Evolutionary conservation across 441 rosid species (phyloP).

Genomic region (Capsella rubella): DNA sequence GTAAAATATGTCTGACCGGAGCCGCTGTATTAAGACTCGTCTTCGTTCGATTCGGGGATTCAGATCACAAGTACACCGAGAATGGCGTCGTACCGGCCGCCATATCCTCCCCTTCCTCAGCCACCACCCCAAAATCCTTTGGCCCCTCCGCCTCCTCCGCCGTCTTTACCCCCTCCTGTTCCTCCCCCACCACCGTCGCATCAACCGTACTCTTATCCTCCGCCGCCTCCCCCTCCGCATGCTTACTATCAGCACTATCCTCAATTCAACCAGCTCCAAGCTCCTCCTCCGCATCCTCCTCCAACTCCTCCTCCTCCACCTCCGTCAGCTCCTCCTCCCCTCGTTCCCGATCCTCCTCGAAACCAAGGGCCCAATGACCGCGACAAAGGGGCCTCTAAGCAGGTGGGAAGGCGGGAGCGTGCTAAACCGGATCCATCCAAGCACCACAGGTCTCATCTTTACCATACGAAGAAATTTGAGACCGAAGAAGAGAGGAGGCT

Average conservation of each 20-base stretch:
- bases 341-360: constrained; percentile 77
- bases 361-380: constrained; percentile 50
- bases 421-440: constrained; percentile 51
- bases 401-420: constrained; percentile 60
- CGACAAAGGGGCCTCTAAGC: constrained; percentile 46
- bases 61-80: constrained; percentile 17
- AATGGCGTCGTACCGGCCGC: constrained; percentile 48
- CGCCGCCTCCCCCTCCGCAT: constrained; percentile 51
- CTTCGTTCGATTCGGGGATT: background rate
- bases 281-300: constrained; percentile 57
- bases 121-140: constrained; percentile 36
- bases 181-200: constrained; percentile 72
- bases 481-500: constrained; percentile 91
- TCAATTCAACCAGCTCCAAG: constrained; percentile 37
- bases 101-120: constrained; percentile 41
- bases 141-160: constrained; percentile 45
- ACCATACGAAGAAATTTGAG: constrained; percentile 72
- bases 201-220: constrained; percentile 67
- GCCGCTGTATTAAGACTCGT: background rate
- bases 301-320: constrained; percentile 69
- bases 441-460: constrained; percentile 55
- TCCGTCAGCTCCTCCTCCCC: constrained; percentile 84
- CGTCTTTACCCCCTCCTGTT: constrained; percentile 50
- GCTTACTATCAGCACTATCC: constrained; percentile 55
- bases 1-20: no score